Base-by-base conservation (phyloP, 1,284 basidiomycete species). In the Boletus hoseneyae region DNA sequence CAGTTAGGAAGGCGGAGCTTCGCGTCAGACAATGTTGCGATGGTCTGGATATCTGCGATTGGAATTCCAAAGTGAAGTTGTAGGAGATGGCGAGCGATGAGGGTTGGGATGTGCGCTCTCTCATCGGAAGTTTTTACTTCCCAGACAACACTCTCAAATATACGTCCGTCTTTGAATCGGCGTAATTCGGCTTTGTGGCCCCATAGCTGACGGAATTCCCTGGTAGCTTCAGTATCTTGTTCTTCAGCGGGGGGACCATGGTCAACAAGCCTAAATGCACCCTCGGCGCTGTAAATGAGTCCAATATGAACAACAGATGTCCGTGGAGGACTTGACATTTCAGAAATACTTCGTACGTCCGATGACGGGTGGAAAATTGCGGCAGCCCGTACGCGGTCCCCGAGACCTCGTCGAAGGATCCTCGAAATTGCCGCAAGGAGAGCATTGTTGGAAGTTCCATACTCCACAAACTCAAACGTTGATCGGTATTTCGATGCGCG, bases 151-250 rank as follows among this genome's bases (percentile, higher is more conserved):
- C 90, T 93, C 68, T 98, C 93, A 7, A 82, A 68, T 55, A 99
- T 98, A 6, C 87, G 80, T 0, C 96, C 96, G 62, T 99, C 95
- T 67, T 97, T 95, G 78, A 99, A 99, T 16, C 96, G 82, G n/a
- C 97, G 82, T 18, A 98, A 74, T 66, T 99, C 96, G 0, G 95
- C 86, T 64, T 92, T 91, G 43, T 83, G 76, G 1, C 95, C 96
- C 97, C 97, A 99, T 55, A 99, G 78, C 3, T 82, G 78, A 33
- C 87, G 82, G 76, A 97, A 99, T 2, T 71, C 73, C 38, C 78
- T 72, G 0, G 80, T 73, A 16, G 73, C 73, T 12, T 69, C 60
- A n/a, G 74, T 66, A 44, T 83, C 74, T 36, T 75, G 65, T 40
- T 87, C 80, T 11, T 85, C 82, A 0, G 82, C 87, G 0, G 87